Evolutionary conservation across 805 yeast genomes (phyloP), one percentile per base, ranked within the genome.

Genomic region (Saccharomycopsis javanensis): DNA sequence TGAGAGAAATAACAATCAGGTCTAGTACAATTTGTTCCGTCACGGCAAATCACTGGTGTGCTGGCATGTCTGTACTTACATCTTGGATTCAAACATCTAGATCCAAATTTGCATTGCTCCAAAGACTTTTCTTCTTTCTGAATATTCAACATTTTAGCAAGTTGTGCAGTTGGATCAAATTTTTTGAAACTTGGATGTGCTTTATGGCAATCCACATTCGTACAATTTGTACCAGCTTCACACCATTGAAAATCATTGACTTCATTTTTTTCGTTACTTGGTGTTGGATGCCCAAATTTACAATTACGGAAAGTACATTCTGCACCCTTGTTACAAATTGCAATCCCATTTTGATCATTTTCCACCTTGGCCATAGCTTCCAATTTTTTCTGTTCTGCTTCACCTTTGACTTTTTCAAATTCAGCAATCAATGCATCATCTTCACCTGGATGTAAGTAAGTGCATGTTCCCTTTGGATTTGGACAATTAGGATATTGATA

Each of bases 231-330:
- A 1, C 57, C 63, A n/a, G 34, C 80, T 6, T 83, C 72, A 73
- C 97, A 90, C 96, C 96, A 87, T 62, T 81, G 85, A 52, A 79
- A 71, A 16, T 78, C 77, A 15, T 79, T 73, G 45, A 89, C 88
- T 64, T 82, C 81, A 30, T 90, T 89, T 60, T 79, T 82, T 61
- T 77, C 80, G 71, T 86, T 88, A 16, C 88, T 86, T 1, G 95
- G 94, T 0, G 96, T 88, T 50, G 97, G 96, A 67, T 90, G 97
- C 27, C 90, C 96, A 72, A 84, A 88, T 30, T 90, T 88, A 73
- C 97, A 90, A 61, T 80, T 71, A 60, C 82, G 88, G 65, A 86
- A 87, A 25, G 87, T 75, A 71, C 97, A 90, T 42, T 80, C 69
- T 25, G 77, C 74, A 53, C 92, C 94, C 69, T 80, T 90, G 67